Evolutionary conservation across 768 basidiomycete species (phyloP).

Genomic region (Amanita pseudoporphyria): DNA sequence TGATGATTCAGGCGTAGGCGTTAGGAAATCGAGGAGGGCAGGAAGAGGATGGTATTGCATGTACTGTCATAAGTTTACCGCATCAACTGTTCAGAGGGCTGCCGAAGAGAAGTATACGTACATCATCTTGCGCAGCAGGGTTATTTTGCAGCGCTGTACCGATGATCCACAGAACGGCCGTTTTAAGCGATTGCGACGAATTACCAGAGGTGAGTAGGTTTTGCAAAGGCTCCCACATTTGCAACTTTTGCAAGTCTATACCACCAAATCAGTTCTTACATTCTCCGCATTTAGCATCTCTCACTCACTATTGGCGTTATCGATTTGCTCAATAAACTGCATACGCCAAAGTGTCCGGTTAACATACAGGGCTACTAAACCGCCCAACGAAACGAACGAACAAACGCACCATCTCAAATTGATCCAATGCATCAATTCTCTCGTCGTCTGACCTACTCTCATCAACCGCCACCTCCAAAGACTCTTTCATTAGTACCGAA

Average conservation of each 20-base stretch:
- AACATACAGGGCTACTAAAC: too few species aligned
- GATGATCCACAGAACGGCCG: slow-evolving; percentile 73
- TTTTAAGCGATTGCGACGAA: slow-evolving; percentile 50
- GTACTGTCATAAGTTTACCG: slow-evolving; percentile 41
- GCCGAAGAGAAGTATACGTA: slow-evolving; percentile 31
- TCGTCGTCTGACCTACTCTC: slow-evolving; percentile 41
- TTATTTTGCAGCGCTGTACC: slow-evolving; percentile 91
- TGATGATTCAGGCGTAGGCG: slow-evolving; percentile 37
- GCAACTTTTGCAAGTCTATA: slow-evolving; percentile 63
- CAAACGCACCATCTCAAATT: slow-evolving; percentile 73
- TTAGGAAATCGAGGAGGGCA: slow-evolving; percentile 50
- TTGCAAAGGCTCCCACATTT: slow-evolving; percentile 75
- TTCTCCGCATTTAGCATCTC: not conserved
- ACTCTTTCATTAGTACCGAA: slow-evolving; percentile 76
- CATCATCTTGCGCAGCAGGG: slow-evolving; percentile 69
- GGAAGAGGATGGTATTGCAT: slow-evolving; percentile 58
- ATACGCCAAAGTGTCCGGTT: too few species aligned
- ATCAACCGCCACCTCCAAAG: slow-evolving; percentile 57
- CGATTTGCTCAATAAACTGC: slow-evolving; percentile 80
- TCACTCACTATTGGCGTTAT: slow-evolving; percentile 75
- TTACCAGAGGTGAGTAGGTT: slow-evolving; percentile 43
- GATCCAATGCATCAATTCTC: slow-evolving; percentile 63
- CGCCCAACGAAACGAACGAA: not conserved
- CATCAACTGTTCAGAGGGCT: not conserved
- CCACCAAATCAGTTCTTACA: not conserved